Conservation (phyloP, 768 basidiomycete genomes). For the Crepidotus variabilis region DNA sequence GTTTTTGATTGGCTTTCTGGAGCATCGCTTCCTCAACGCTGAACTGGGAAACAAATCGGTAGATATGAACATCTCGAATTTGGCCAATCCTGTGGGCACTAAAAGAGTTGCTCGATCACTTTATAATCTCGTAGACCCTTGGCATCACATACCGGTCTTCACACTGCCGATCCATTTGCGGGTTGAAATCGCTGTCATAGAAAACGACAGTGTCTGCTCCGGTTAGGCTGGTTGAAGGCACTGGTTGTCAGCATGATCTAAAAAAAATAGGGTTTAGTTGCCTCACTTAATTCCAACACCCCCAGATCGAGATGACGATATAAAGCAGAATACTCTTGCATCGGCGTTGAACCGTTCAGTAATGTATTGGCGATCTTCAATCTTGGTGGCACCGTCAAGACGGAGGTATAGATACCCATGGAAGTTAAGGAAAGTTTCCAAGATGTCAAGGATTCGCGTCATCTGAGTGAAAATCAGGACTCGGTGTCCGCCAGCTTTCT, state of each 20-base stretch:
- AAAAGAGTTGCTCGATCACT: background rate
- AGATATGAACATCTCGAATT: conserved; percentile 94
- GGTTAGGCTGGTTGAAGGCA: conserved; percentile 48
- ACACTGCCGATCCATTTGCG: conserved; percentile 97
- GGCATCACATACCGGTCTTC: conserved; percentile 69
- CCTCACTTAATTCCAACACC: conserved; percentile 93
- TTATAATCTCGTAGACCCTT: background rate
- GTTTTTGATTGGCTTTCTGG: conserved; percentile 97
- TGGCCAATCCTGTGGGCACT: conserved; percentile 99
- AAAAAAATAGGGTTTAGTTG: conserved; percentile 11
- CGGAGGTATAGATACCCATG: conserved; percentile 92
- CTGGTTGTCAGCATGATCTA: conserved; percentile 14
- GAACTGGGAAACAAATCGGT: conserved; percentile 84
- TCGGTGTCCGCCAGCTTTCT: conserved; percentile 85
- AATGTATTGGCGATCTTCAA: conserved; percentile 89
- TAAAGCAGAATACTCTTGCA: conserved; percentile 81
- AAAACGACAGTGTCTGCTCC: conserved; percentile 96
- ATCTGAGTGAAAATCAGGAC: conserved; percentile 96
- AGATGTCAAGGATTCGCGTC: conserved; percentile 90
- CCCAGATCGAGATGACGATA: conserved; percentile 74
- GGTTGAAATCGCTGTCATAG: conserved; percentile 96
- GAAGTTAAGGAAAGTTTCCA: conserved; percentile 89
- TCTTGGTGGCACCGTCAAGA: conserved; percentile 93
- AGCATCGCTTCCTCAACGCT: conserved; percentile 97
- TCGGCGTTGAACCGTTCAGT: conserved; percentile 87